Evolutionary conservation across 2,329 filamentous ascomycete species (phyloP), one percentile per base, ranked within the genome.

Genomic region (Fusarium oligoseptatum): DNA sequence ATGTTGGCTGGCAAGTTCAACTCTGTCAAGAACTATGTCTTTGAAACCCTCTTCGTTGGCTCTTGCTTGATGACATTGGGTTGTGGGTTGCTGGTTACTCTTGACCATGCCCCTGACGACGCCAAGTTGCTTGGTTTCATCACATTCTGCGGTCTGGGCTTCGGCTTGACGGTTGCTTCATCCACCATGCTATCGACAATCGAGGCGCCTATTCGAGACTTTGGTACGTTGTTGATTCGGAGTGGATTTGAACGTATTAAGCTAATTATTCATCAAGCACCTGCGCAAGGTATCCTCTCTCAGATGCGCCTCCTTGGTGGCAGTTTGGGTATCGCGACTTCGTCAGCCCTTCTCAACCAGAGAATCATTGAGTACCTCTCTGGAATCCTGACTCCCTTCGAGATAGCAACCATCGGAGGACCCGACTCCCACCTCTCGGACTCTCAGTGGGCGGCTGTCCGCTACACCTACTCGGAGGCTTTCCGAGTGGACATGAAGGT

Each of bases 271-370:
- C 15, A 14, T 4, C 48, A 48, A 89, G 87, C 87, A 14, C 81
- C 86, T 12, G 86, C 87, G 0, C 88, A 90, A 72, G 88, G 87
- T 1, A 85, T 90, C 43, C 76, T 89, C 14, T 85, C 88, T 0
- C 87, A 90, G 65, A 79, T 85, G 27, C 84, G 88, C 36, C 84
- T 90, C 24, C 81, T 89, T 0, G 88, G 88, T 6, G 88, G 88
- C 7, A 89, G 87, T 66, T 80, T 90, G 32, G 88, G 88, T 4
- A 88, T 90, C 62, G 86, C 88, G 3, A 83, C 85, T 2, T 89
- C 87, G 22, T 86, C 88, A 1, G 85, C 86, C 17, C 82, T 89
- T 17, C 75, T 88, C 74, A 50, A 81, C 69, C 60, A 82, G 76
- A 74, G 81, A 80, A 48, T 78, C 8, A 67, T 76, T 29, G 65